Conservation (phyloP, 768 basidiomycete genomes). For the Russula earlei region DNA sequence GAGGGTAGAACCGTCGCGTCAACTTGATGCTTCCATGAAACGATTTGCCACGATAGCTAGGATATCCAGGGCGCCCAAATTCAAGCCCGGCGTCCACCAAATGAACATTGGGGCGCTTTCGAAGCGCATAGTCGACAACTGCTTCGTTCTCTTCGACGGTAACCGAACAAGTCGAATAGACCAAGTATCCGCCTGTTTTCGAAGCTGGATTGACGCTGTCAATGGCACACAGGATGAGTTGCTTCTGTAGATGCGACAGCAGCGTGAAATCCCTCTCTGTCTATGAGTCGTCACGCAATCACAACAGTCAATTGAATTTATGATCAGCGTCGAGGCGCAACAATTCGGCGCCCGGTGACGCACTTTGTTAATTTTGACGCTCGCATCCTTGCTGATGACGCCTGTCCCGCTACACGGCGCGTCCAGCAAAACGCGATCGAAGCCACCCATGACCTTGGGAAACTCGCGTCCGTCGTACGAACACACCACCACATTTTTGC, state of each 20-base stretch:
- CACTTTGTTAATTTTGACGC: constrained; percentile 98
- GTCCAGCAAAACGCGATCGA: constrained; percentile 93
- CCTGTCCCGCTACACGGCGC: constrained; percentile 98
- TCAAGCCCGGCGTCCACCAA: constrained; percentile 88
- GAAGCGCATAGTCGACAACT: constrained; percentile 93
- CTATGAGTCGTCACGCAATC: constrained; percentile 32
- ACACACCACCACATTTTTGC: constrained; percentile 96
- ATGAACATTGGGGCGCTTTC: constrained; percentile 86
- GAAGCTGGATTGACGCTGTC: constrained; percentile 89
- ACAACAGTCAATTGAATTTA: not conserved
- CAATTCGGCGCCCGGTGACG: constrained; percentile 18
- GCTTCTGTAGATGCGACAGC: constrained; percentile 95
- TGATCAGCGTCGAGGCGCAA: not conserved
- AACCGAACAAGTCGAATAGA: constrained; percentile 98
- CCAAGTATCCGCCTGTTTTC: constrained; percentile 85
- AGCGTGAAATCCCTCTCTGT: constrained; percentile 92
- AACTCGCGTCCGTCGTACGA: constrained; percentile 97
- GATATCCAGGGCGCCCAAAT: constrained; percentile 90
- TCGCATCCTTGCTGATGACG: constrained; percentile 94
- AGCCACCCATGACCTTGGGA: constrained; percentile 97
- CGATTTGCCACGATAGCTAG: constrained; percentile 80
- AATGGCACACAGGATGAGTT: constrained; percentile 94
- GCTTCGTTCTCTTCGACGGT: constrained; percentile 98
- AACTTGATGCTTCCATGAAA: constrained; percentile 73
- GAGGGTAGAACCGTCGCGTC: constrained; percentile 88